phyloP scores from a whole-genome alignment of 2,329 filamentous ascomycete species.

The Xylariaceae sp. region DNA sequence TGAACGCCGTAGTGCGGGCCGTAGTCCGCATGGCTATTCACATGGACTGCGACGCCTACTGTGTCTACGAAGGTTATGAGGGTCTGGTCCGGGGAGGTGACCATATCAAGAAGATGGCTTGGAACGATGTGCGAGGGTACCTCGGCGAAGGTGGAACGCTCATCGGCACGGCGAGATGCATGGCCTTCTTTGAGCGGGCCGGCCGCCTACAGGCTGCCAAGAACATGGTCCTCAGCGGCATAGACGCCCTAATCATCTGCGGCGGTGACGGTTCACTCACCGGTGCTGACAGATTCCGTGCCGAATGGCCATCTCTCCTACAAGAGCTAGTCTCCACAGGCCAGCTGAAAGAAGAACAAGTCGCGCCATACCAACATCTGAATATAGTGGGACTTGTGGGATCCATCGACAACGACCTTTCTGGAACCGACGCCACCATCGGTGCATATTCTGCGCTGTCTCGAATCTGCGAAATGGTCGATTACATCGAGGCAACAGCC shows the following conservation, averaged over 20 bases:
- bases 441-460: slow-evolving; percentile 91
- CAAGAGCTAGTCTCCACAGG: slow-evolving; percentile 74
- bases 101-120: slow-evolving; percentile 80
- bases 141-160: slow-evolving; percentile 90
- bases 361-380: slow-evolving; percentile 73
- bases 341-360: slow-evolving; percentile 64
- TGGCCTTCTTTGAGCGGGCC: slow-evolving; percentile 82
- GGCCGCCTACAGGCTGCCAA: slow-evolving; percentile 83
- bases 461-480: slow-evolving; percentile 91
- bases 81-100: slow-evolving; percentile 85
- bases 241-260: slow-evolving; percentile 93
- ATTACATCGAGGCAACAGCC: slow-evolving; percentile 94
- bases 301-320: slow-evolving; percentile 85
- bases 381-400: slow-evolving; percentile 97
- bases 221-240: slow-evolving; percentile 89
- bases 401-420: slow-evolving; percentile 97
- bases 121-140: slow-evolving; percentile 93
- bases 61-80: slow-evolving; percentile 91
- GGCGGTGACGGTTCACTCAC: slow-evolving; percentile 95
- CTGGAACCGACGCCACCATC: slow-evolving; percentile 94
- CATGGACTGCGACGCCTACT: slow-evolving; percentile 72
- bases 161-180: slow-evolving; percentile 91
- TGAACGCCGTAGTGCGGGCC: slow-evolving; percentile 87
- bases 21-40: slow-evolving; percentile 89
- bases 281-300: slow-evolving; percentile 86